These are phyloP conservation scores for Barnettozyma populi DNA, from an alignment of 805 yeast genomes.

Conservation along the genomic window DNA sequence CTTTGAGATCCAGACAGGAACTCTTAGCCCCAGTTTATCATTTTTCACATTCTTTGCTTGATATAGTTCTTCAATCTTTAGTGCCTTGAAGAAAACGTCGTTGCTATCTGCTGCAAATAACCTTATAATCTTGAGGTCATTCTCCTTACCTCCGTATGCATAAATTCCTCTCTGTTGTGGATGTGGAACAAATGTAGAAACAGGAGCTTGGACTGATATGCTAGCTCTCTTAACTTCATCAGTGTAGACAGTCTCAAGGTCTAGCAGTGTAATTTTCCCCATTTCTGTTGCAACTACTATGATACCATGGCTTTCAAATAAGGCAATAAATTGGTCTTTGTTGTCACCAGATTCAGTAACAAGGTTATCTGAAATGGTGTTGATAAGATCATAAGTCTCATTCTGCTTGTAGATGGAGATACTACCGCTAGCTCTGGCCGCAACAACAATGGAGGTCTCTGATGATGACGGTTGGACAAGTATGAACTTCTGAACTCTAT, in stretches of 20 bases:
- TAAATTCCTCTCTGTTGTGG: constrained; percentile 46
- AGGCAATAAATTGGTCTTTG: constrained; percentile 35
- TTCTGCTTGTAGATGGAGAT: constrained; percentile 34
- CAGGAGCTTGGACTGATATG: constrained; percentile 38
- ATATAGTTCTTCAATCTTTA: constrained; percentile 39
- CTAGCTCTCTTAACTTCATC: constrained; percentile 15
- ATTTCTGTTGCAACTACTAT: constrained; percentile 32
- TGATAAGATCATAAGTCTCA: constrained; percentile 24
- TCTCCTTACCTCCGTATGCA: constrained; percentile 86
- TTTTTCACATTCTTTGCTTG: constrained; percentile 80
- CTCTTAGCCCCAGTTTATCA: constrained; percentile 70
- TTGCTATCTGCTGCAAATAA: constrained; percentile 26
- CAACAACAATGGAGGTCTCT: constrained; percentile 30
- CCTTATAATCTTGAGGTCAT: constrained; percentile 51
- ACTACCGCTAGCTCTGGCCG: constrained; percentile 43
- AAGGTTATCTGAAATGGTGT: constrained; percentile 13
- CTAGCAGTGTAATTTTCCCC: constrained; percentile 30
- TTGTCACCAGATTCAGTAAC: constrained; percentile 8
- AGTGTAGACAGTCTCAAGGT: constrained; percentile 12
- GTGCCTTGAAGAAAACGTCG: constrained; percentile 21
- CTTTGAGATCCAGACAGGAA: constrained; percentile 72
- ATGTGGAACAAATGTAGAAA: constrained; percentile 43
- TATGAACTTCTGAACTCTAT: constrained; percentile 34
- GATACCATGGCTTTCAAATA: constrained; percentile 26
- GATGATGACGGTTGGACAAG: constrained; percentile 29